Evolutionary conservation across 352 stramenopile species (phyloP).

Genomic region (Phytophthora megakarya): DNA sequence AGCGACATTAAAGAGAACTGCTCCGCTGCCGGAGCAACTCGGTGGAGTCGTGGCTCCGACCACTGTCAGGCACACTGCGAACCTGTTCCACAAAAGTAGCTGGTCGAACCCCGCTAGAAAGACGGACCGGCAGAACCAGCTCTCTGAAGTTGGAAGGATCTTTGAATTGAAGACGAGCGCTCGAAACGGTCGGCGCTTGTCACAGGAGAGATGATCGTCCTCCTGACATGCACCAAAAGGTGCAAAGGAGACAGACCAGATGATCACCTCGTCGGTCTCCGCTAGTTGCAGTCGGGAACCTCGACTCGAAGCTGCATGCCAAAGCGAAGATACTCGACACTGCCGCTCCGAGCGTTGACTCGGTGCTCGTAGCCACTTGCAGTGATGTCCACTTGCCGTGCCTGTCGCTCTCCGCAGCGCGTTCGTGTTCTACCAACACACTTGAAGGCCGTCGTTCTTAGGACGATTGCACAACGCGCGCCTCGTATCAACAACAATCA

Average conservation of each 20-base stretch:
- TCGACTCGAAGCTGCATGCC: not conserved
- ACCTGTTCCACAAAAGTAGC: constrained; percentile 23
- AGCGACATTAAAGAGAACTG: constrained; percentile 15
- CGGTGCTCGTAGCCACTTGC: constrained; percentile 7
- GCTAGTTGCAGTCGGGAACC: too few relatives aligned
- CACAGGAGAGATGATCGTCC: constrained; percentile 27
- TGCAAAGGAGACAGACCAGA: not conserved
- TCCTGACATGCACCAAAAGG: constrained; percentile 4
- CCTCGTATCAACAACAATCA: constrained; percentile 21
- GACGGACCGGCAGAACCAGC: constrained; percentile 27
- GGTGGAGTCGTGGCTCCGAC: constrained; percentile 10
- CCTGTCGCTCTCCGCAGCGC: constrained; percentile 22
- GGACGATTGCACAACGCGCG: constrained; percentile 12
- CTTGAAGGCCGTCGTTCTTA: constrained; percentile 12
- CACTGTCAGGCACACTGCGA: not conserved
- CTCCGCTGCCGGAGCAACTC: constrained; percentile 12
- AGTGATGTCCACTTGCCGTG: constrained; percentile 20
- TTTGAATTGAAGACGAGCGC: constrained; percentile 29
- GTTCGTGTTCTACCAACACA: constrained; percentile 27
- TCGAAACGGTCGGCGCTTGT: constrained; percentile 35
- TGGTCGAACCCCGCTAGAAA: constrained; percentile 14
- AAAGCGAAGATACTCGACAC: constrained; percentile 5
- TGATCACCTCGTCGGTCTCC: not conserved
- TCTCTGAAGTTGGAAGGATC: constrained; percentile 38
- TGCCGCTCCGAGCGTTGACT: not conserved